Percentiles rank a stretch among this genome's conserved stretches.
These are phyloP conservation scores for Irpex sp. DNA, from an alignment of 1,284 basidiomycete species.

Conservation along the genomic window DNA sequence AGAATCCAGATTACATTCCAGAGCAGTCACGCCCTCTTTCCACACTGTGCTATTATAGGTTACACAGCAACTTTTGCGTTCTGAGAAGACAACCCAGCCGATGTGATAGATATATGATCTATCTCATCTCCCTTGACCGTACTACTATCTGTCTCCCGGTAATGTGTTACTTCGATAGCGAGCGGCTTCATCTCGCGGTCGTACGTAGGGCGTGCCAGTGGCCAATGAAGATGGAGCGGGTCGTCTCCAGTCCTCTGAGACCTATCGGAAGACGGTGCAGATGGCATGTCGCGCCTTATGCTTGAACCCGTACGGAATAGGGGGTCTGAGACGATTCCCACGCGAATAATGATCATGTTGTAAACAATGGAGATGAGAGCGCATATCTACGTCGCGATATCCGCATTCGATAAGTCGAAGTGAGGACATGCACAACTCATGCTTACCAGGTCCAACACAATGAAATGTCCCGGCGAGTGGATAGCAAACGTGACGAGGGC, in stretches of 20 bases:
- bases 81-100: too few relatives aligned
- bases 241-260: background rate
- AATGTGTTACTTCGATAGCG: background rate
- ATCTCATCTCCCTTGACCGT: background rate
- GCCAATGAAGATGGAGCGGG: background rate
- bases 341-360: constrained; percentile 37
- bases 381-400: constrained; percentile 23
- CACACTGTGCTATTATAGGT: too few relatives aligned
- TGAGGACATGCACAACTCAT: background rate
- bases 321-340: constrained; percentile 22
- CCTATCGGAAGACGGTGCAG: background rate
- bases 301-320: background rate
- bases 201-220: background rate
- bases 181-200: background rate
- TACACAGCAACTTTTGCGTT: too few relatives aligned
- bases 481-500: constrained; percentile 40
- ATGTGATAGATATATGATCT: background rate
- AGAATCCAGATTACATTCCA: too few relatives aligned
- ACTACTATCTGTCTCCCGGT: background rate
- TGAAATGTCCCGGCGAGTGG: constrained; percentile 37
- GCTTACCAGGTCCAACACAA: constrained; percentile 41
- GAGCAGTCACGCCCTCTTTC: too few relatives aligned
- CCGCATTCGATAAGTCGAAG: background rate
- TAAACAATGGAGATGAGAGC: constrained; percentile 40
- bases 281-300: background rate